Base-by-base conservation (phyloP, 2,329 filamentous ascomycete genomes). In the Penicillium sp. region DNA sequence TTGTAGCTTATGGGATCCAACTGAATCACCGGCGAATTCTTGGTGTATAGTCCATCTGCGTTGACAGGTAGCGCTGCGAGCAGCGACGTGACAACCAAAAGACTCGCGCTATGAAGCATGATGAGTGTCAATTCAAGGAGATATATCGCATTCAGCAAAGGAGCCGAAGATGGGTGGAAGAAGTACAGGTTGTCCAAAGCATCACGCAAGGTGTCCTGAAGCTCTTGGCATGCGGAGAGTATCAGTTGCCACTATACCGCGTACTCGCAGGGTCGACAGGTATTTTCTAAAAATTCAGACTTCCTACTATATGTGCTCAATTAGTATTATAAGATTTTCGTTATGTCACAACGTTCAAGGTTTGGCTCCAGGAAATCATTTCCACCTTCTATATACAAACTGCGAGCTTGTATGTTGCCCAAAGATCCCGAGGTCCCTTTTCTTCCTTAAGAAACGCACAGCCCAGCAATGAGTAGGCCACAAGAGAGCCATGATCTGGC, bases 1-100 rank as follows among this genome's bases (percentile, higher is more conserved):
- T 93, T 86, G 74, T 95, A 97, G 67, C 81, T 89, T 74, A 88
- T 89, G 53, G 81, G 82, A 66, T 88, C 86, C 61, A 97, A 77
- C 73, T 95, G 90, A 40, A 97, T 73, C 40, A 99, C 94, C 11
- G 90, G 86, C 2, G 92, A 97, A 71, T 82, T 89, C 78, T 93
- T 95, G 56, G 85, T 78, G 77, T 99, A 99, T 56, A 99, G 74
- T 62, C 84, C 85, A 61, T 89, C 87, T 50, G 86, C 84, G 53
- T 81, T 82, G 47, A 81, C 81, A 29, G 88, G 84, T 47, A 89
- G 70, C 52, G 84, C 80, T 58, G 88, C 82, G 60, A 94, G 78
- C 45, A 90, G 75, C 55, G 85, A 84, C 55, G 83, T 78, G 58
- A 62, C 81, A 76, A 67, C 82, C 79, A 68, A 82, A 45, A 71